Evolutionary conservation across 257 asterid genomes (phyloP).

Genomic region (Lithospermum erythrorhizon): DNA sequence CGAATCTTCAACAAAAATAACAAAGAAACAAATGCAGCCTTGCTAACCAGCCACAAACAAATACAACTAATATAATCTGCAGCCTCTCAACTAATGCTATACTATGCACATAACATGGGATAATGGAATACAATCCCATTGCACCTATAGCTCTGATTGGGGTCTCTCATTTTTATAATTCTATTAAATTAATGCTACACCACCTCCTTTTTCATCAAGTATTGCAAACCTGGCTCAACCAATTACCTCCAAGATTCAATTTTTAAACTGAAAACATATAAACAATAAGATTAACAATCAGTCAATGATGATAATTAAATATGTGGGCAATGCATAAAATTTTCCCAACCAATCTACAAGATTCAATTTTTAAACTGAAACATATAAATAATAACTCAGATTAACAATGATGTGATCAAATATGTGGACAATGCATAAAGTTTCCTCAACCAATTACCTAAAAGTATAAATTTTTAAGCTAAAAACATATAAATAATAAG

Average conservation of each 20-base stretch:
- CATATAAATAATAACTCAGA: too few species aligned
- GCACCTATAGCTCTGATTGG: conserved; percentile 18
- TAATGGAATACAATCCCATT: conserved; percentile 20
- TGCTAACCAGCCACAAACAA: not conserved
- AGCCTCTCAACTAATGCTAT: not conserved
- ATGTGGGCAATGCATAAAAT: not conserved
- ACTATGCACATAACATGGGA: not conserved
- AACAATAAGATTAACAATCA: not conserved
- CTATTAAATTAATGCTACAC: conserved; percentile 19
- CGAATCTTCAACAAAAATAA: too few species aligned
- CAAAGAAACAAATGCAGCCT: too few species aligned
- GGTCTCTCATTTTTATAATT: conserved; percentile 44
- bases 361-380: too few species aligned
- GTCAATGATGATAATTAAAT: too few species aligned
- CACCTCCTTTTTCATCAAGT: conserved; percentile 34
- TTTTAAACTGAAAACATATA: conserved; percentile 26
- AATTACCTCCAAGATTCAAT: conserved; percentile 30
- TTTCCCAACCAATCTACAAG: too few species aligned
- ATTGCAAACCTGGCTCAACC: conserved; percentile 30
- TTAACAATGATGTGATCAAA: too few species aligned
- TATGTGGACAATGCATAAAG: too few species aligned
- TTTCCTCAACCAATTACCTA: too few species aligned
- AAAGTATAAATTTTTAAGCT: too few species aligned
- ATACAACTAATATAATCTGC: not conserved
- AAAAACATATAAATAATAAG: too few species aligned